phyloP scores from a whole-genome alignment of 306 rosid genomes.

The Quercus ilex region DNA sequence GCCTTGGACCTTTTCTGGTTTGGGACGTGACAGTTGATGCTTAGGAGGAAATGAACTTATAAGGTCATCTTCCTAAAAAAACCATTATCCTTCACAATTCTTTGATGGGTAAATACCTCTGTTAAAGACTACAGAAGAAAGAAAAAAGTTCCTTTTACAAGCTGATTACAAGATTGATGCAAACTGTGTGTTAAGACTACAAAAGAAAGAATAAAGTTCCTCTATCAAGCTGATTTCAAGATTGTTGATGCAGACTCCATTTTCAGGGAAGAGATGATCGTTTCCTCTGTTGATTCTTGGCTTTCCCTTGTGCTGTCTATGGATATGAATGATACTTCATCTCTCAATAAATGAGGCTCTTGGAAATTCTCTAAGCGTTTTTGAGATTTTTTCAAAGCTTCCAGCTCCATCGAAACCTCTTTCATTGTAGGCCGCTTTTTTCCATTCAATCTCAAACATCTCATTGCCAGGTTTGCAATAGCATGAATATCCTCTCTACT shows the following conservation, averaged over 20 bases:
- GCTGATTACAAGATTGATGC: not conserved
- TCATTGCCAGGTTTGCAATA: constrained; percentile 15
- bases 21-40: too few relatives aligned
- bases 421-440: constrained; percentile 33
- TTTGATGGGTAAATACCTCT: too few relatives aligned
- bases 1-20: too few relatives aligned
- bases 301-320: not conserved
- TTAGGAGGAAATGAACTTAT: too few relatives aligned
- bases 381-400: constrained; percentile 12
- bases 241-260: not conserved
- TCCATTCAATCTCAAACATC: constrained; percentile 28
- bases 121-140: too few relatives aligned
- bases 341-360: not conserved
- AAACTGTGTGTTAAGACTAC: not conserved
- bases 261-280: not conserved
- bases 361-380: not conserved
- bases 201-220: too few relatives aligned
- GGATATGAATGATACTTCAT: not conserved
- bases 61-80: too few relatives aligned
- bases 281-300: not conserved
- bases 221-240: too few relatives aligned
- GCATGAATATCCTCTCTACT: not conserved
- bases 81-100: too few relatives aligned
- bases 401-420: constrained; percentile 21
- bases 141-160: too few relatives aligned